A percentile compares a stretch with the other conserved stretches of the same genome.
These are phyloP conservation scores for Paecilomyces variotii DNA, from an alignment of 2,329 filamentous ascomycete species.

Conservation along the genomic window DNA sequence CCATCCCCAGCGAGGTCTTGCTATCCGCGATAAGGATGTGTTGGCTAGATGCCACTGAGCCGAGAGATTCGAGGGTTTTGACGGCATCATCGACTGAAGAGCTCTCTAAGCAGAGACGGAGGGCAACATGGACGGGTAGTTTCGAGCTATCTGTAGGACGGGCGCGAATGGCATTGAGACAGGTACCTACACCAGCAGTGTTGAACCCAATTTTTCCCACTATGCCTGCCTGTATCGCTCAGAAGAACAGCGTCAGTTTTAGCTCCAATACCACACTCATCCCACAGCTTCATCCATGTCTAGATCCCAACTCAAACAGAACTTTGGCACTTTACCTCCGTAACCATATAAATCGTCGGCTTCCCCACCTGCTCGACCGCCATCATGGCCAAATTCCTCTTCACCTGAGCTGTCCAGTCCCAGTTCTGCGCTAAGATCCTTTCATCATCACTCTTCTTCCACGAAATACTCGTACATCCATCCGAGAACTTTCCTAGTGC, in stretches of 20 bases:
- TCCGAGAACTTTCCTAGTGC: conserved; percentile 50
- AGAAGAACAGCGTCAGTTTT: not conserved
- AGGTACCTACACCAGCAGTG: conserved; percentile 48
- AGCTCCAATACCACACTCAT: not conserved
- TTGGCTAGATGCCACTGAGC: conserved; percentile 48
- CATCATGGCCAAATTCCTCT: conserved; percentile 43
- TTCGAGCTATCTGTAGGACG: conserved; percentile 44
- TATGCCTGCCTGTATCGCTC: conserved; percentile 40
- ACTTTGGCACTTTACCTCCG: conserved; percentile 29
- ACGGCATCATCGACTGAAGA: conserved; percentile 41
- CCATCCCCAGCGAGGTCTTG: conserved; percentile 18
- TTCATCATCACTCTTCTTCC: conserved; percentile 33
- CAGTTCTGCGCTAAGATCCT: conserved; percentile 49
- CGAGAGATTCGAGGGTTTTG: conserved; percentile 31
- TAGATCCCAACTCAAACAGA: conserved; percentile 33
- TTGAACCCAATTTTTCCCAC: conserved; percentile 62
- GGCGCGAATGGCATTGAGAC: conserved; percentile 55
- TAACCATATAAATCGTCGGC: conserved; percentile 47
- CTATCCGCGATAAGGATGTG: conserved; percentile 49
- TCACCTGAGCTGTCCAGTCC: conserved; percentile 50
- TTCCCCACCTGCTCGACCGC: conserved; percentile 38
- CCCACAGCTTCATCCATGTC: no score
- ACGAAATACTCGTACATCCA: conserved; percentile 50
- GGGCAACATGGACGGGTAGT: conserved; percentile 54
- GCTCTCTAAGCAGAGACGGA: conserved; percentile 50